These are phyloP conservation scores for Crucihimalaya himalaica DNA, from an alignment of 345 rosid genomes.

Conservation along the genomic window DNA sequence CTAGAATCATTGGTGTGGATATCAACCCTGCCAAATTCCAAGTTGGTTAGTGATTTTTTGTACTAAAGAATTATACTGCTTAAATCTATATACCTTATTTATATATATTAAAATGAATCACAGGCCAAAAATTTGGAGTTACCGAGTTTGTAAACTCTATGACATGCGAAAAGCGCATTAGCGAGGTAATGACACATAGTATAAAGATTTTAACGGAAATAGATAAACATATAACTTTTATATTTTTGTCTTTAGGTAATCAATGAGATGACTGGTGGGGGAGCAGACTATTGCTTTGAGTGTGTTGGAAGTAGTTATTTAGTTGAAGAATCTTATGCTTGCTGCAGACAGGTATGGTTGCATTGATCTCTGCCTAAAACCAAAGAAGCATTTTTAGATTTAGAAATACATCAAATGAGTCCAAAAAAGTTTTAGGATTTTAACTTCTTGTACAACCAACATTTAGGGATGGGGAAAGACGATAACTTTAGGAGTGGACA, in stretches of 20 bases:
- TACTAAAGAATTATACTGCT: neutral
- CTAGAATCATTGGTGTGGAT: conserved; percentile 79
- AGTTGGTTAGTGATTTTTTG: conserved; percentile 51
- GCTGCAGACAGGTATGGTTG: conserved; percentile 60
- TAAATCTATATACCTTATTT: neutral
- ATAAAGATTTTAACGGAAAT: neutral
- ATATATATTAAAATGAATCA: neutral
- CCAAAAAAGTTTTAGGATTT: neutral
- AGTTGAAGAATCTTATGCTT: conserved; percentile 69
- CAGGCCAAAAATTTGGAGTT: conserved; percentile 74
- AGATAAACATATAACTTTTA: neutral
- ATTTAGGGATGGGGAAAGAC: conserved; percentile 93
- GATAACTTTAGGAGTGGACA: conserved; percentile 74
- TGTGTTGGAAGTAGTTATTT: conserved; percentile 63
- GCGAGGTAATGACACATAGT: conserved; percentile 51
- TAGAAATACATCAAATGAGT: neutral
- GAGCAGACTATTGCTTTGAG: conserved; percentile 87
- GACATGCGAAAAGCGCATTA: conserved; percentile 49
- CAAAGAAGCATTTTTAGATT: neutral
- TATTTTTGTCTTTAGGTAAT: conserved; percentile 40
- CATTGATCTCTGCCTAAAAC: neutral
- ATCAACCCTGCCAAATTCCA: conserved; percentile 64
- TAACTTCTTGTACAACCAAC: neutral
- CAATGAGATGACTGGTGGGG: conserved; percentile 72
- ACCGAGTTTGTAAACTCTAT: conserved; percentile 68